Evolutionary conservation across 2,329 filamentous ascomycete genomes (phyloP).

Genomic region (Hypoxylon rubiginosum): DNA sequence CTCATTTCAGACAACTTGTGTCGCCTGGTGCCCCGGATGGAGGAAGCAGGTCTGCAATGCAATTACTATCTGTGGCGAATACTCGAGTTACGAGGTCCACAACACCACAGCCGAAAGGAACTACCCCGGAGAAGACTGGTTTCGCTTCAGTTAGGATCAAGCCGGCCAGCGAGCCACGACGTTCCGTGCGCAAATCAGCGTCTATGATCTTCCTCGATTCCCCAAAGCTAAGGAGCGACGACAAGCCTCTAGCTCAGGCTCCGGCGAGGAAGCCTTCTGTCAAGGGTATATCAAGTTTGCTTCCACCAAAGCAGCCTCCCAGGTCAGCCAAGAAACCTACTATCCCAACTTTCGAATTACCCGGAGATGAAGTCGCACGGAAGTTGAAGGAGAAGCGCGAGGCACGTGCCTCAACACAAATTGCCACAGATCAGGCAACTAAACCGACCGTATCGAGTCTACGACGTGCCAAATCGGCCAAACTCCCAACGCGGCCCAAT

Average conservation of each 20-base stretch:
- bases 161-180: slow-evolving; percentile 53
- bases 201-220: slow-evolving; percentile 57
- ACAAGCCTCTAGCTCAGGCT: slow-evolving; percentile 43
- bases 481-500: slow-evolving; percentile 65
- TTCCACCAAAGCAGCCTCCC: slow-evolving; percentile 60
- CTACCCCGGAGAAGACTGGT: slow-evolving; percentile 46
- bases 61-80: slow-evolving; percentile 28
- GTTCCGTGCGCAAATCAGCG: slow-evolving; percentile 59
- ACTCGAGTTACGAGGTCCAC: slow-evolving; percentile 38
- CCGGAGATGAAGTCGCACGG: slow-evolving; percentile 71
- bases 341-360: slow-evolving; percentile 70
- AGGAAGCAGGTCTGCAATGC: slow-evolving; percentile 25
- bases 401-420: slow-evolving; percentile 62
- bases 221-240: slow-evolving; percentile 44
- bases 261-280: slow-evolving; percentile 48
- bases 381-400: slow-evolving; percentile 56
- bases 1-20: slow-evolving; percentile 44
- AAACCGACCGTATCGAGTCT: slow-evolving; percentile 54
- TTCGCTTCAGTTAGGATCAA: slow-evolving; percentile 60
- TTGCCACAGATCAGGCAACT: slow-evolving; percentile 45
- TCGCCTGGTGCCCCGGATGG: slow-evolving; percentile 32
- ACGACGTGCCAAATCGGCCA: slow-evolving; percentile 64
- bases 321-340: slow-evolving; percentile 70
- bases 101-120: slow-evolving; percentile 47
- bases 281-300: slow-evolving; percentile 57